Evolutionary conservation across 441 rosid species (phyloP).

Genomic region (Brassica balearica): DNA sequence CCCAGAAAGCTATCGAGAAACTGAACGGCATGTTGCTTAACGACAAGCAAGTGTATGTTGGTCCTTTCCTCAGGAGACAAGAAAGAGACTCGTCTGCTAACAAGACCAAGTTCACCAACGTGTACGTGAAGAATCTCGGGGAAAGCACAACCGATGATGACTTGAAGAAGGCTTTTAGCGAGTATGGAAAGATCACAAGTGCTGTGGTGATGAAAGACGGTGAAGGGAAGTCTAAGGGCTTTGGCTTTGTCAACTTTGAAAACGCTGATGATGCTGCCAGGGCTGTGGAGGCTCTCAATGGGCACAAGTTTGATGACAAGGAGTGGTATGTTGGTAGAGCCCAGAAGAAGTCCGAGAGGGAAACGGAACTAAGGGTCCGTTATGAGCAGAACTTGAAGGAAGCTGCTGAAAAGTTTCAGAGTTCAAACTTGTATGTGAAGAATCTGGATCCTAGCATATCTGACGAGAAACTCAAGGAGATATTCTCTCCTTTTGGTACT

Average conservation of each 20-base stretch:
- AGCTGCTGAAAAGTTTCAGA: slow-evolving; percentile 49
- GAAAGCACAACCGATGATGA: slow-evolving; percentile 75
- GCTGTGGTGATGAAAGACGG: slow-evolving; percentile 70
- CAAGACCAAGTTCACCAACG: slow-evolving; percentile 70
- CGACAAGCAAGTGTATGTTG: slow-evolving; percentile 90
- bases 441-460: slow-evolving; percentile 74
- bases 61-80: slow-evolving; percentile 83
- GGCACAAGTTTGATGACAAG: slow-evolving; percentile 62
- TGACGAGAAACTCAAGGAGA: slow-evolving; percentile 77
- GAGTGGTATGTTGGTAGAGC: slow-evolving; percentile 82
- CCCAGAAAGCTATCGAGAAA: slow-evolving; percentile 76
- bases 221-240: slow-evolving; percentile 69
- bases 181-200: slow-evolving; percentile 75
- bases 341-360: slow-evolving; percentile 78
- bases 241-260: slow-evolving; percentile 77
- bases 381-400: slow-evolving; percentile 79
- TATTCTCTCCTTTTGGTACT: slow-evolving; percentile 68
- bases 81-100: slow-evolving; percentile 63
- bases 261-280: slow-evolving; percentile 69
- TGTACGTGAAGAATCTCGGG: slow-evolving; percentile 76
- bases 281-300: slow-evolving; percentile 71
- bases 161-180: slow-evolving; percentile 62
- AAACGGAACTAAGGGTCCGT: slow-evolving; percentile 57
- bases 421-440: slow-evolving; percentile 56
- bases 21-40: slow-evolving; percentile 84